These are phyloP conservation scores for Kwoniella europaea DNA, from an alignment of 768 basidiomycete genomes.

Conservation along the genomic window DNA sequence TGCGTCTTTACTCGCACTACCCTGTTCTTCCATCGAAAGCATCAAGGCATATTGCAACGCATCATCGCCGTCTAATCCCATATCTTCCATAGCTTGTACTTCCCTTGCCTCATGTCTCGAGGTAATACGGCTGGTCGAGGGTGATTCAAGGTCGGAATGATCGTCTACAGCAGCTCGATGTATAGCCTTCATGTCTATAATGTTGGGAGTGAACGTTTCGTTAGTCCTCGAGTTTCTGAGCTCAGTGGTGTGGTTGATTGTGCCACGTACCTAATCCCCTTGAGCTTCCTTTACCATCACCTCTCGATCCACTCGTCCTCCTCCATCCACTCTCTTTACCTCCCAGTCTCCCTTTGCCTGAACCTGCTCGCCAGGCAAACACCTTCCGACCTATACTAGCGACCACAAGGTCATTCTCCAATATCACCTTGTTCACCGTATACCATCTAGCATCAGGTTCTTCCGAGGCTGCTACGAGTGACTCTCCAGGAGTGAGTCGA, in stretches of 20 bases:
- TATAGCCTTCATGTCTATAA: conserved; percentile 42
- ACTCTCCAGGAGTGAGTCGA: conserved; percentile 38
- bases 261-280: conserved; percentile 11
- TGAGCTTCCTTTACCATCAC: conserved; percentile 28
- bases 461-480: conserved; percentile 21
- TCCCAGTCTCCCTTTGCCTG: conserved; percentile 37
- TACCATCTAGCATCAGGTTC: conserved; percentile 33
- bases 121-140: background rate
- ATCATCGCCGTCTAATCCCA: conserved; percentile 52
- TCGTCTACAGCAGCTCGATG: conserved; percentile 41
- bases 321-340: conserved; percentile 36
- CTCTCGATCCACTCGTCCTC: conserved; percentile 32
- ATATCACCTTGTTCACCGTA: conserved; percentile 50
- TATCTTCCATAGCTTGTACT: conserved; percentile 41
- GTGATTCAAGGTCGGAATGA: conserved; percentile 30
- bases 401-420: conserved; percentile 54
- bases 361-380: conserved; percentile 53
- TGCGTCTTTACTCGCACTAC: background rate
- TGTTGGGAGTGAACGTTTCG: too few relatives aligned
- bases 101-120: conserved; percentile 32
- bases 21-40: conserved; percentile 48
- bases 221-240: too few relatives aligned
- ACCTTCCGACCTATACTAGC: conserved; percentile 49
- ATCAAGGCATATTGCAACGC: conserved; percentile 55
- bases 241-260: too few relatives aligned